A percentile compares a stretch with the other conserved stretches of the same genome.
phyloP scores from a whole-genome alignment of 805 yeast genomes.

The Schwanniomyces pseudopolymorphus region DNA sequence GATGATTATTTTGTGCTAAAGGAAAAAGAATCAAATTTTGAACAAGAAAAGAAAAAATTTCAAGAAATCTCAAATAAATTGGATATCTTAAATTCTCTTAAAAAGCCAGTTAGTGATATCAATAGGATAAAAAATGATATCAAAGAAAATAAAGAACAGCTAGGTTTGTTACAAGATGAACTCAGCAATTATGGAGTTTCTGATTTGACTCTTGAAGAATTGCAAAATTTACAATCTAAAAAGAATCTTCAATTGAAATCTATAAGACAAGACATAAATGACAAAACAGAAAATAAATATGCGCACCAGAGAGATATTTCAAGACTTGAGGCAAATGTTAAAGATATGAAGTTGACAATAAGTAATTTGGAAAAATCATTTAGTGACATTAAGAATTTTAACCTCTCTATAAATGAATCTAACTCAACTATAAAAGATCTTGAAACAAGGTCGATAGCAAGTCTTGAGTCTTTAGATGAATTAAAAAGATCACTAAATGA shows the following conservation, averaged over 20 bases:
- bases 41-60: slow-evolving; percentile 4
- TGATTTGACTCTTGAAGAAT: slow-evolving; percentile 39
- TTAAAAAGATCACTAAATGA: slow-evolving; percentile 7
- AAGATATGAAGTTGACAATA: slow-evolving; percentile 53
- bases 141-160: slow-evolving; percentile 20
- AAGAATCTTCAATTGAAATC: slow-evolving; percentile 39
- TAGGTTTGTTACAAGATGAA: slow-evolving; percentile 29
- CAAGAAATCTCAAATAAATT: slow-evolving; percentile 6
- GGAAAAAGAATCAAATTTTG: slow-evolving; percentile 1
- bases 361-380: slow-evolving; percentile 53
- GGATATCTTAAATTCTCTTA: slow-evolving; percentile 18
- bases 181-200: slow-evolving; percentile 37
- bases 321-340: slow-evolving; percentile 48
- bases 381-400: slow-evolving; percentile 44
- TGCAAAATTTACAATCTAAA: slow-evolving; percentile 44
- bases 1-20: background rate
- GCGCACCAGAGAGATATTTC: slow-evolving; percentile 41
- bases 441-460: background rate
- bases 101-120: slow-evolving; percentile 32
- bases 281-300: slow-evolving; percentile 44
- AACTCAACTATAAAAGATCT: slow-evolving; percentile 18
- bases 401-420: slow-evolving; percentile 35
- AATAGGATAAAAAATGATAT: slow-evolving; percentile 31
- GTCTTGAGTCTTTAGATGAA: background rate
- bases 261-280: slow-evolving; percentile 32